Base-by-base conservation (phyloP, 768 basidiomycete genomes). In the Rhodocollybia butyracea region DNA sequence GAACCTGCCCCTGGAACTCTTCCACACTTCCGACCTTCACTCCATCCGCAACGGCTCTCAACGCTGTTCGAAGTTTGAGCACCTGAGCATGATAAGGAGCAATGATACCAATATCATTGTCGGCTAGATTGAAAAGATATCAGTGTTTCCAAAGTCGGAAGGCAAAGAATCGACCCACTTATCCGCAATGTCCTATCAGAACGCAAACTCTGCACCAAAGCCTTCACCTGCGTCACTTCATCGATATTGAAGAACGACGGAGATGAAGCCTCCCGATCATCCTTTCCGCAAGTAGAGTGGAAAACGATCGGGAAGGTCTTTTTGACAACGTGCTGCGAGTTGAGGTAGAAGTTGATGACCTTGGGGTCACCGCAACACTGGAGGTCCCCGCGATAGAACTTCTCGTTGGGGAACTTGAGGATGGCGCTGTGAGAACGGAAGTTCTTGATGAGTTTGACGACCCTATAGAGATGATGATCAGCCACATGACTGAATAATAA, bases 11-110 rank as follows among this genome's bases (percentile, higher is more conserved):
- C 64, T 86, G 85, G 67, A 84, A 85, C 55, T 84, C 83, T 60
- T 86, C 85, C 1, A 84, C 83, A 21, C 80, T 83, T 19, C 84
- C 85, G 13, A 87, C 79, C 60, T 85, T 85, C 52, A 85, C 70
- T 5, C 63, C 69, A 26, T 73, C 73, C 1, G 71, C 70, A 19
- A 69, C 62, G 36, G 54, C 57, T 26, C 64, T 62, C 15, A 85
- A 63, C 2, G 65, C 51, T 6, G 56, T 64, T 12, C 80, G 73
- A 21, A 86, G 70, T 61, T 79, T 83, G 12, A 67, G 63, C 43
- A 76, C 74, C 61, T 87, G 85, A 0, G 83, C 84, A 59, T 83
- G 77, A 61, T 86, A 87, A 0, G 85, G 85, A 0, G 83, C 63
- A 30, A 85, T 85, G 36, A 86, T 67, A 1, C 84, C 84, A 60